phyloP scores from a whole-genome alignment of 202 grass and related monocot genomes.

The Carex sylvatica region DNA sequence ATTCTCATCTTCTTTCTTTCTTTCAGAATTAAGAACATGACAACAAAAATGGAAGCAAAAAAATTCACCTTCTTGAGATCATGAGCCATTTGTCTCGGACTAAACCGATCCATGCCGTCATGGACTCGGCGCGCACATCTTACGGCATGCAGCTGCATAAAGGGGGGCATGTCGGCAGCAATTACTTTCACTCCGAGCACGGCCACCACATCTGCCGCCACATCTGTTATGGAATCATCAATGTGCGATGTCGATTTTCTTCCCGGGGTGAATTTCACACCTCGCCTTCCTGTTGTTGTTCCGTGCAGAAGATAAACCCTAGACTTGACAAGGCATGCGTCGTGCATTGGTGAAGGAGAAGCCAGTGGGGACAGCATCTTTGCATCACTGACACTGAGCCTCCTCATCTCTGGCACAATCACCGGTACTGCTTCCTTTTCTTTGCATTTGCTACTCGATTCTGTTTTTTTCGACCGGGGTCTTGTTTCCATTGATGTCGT shows the following conservation, averaged over 20 bases:
- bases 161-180: constrained; percentile 64
- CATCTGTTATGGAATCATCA: constrained; percentile 52
- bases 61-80: constrained; percentile 68
- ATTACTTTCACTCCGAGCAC: constrained; percentile 65
- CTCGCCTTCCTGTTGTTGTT: constrained; percentile 27
- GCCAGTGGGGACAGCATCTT: neutral
- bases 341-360: constrained; percentile 23
- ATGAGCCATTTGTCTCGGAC: constrained; percentile 79
- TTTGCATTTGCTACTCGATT: neutral
- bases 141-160: constrained; percentile 80
- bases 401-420: constrained; percentile 7
- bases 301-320: constrained; percentile 30
- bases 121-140: constrained; percentile 58
- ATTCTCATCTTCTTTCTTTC: too few species aligned
- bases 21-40: neutral
- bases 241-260: constrained; percentile 65
- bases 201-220: constrained; percentile 35
- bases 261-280: constrained; percentile 29
- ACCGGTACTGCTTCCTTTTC: neutral
- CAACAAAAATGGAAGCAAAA: neutral
- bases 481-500: neutral
- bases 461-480: constrained; percentile 1
- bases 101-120: constrained; percentile 60
- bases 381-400: constrained; percentile 26
- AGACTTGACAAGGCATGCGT: constrained; percentile 50